A percentile compares a stretch with the other conserved stretches of the same genome.
Conservation (phyloP, 2,329 filamentous ascomycete genomes). For the Aspergillus pseudotamarii region DNA sequence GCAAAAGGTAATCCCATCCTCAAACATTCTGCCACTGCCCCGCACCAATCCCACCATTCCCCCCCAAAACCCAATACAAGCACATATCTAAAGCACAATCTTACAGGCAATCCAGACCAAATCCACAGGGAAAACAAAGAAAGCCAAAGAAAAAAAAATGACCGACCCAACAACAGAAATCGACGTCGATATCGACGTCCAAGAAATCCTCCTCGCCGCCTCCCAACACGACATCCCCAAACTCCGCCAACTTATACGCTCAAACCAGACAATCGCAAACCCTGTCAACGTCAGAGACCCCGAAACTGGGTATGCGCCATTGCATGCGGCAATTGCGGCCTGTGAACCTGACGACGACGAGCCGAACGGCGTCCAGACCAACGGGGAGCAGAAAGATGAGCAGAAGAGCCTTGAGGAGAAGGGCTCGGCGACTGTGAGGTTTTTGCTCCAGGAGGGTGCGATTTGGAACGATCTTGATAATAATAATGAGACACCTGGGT, state of each 20-base stretch:
- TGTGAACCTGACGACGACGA: conserved; percentile 53
- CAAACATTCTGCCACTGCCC: background rate
- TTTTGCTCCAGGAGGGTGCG: conserved; percentile 82
- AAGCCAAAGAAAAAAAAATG: conserved; percentile 20
- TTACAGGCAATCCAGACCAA: background rate
- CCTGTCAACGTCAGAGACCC: conserved; percentile 79
- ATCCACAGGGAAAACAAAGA: background rate
- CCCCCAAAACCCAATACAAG: background rate
- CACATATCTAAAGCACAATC: background rate
- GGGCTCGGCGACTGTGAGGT: conserved; percentile 68
- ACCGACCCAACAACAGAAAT: conserved; percentile 27
- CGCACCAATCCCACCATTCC: conserved; percentile 6
- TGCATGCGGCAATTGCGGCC: conserved; percentile 87
- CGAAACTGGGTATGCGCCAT: conserved; percentile 80
- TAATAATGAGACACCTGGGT: conserved; percentile 88
- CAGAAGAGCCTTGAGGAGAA: conserved; percentile 52
- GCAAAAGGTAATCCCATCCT: background rate
- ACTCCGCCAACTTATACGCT: conserved; percentile 70
- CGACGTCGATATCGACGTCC: conserved; percentile 47
- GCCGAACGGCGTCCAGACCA: conserved; percentile 24
- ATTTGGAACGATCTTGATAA: conserved; percentile 96
- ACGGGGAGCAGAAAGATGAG: conserved; percentile 17
- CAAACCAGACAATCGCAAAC: conserved; percentile 47
- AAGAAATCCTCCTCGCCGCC: conserved; percentile 67
- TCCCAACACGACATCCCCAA: conserved; percentile 68